These are phyloP conservation scores for Penicillium desertorum DNA, from an alignment of 495 filamentous ascomycete species.

Conservation along the genomic window DNA sequence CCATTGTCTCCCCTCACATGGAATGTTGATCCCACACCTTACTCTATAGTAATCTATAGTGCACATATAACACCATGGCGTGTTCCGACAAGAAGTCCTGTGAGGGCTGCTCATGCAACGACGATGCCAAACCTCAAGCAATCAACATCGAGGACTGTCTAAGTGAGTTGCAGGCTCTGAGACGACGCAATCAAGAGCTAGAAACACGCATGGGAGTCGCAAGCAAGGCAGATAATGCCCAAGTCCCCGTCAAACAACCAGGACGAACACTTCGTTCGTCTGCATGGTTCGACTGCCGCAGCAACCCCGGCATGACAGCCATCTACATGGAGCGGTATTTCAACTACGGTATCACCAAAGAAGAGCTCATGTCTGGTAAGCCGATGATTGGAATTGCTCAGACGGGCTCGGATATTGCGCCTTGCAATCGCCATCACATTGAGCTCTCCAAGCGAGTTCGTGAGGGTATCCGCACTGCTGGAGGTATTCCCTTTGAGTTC, in stretches of 20 bases:
- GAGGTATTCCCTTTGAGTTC: constrained; percentile 57
- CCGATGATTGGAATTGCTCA: constrained; percentile 60
- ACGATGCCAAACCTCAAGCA: constrained; percentile 19
- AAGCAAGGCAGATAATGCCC: constrained; percentile 4
- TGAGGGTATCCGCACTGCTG: constrained; percentile 53
- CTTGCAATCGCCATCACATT: constrained; percentile 55
- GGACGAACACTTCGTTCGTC: constrained; percentile 45
- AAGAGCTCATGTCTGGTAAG: constrained; percentile 54
- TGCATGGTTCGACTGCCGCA: constrained; percentile 48
- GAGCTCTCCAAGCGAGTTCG: constrained; percentile 54
- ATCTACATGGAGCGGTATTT: constrained; percentile 57
- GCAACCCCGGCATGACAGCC: constrained; percentile 51
- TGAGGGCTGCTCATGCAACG: constrained; percentile 41
- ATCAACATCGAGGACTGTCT: constrained; percentile 29
- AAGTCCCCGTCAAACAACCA: constrained; percentile 17
- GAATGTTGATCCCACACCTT: background rate
- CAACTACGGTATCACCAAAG: constrained; percentile 54
- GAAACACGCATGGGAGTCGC: constrained; percentile 24
- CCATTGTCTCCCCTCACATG: background rate
- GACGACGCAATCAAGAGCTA: constrained; percentile 29
- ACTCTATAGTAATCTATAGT: background rate
- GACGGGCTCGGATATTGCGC: constrained; percentile 54
- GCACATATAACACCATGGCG: constrained; percentile 27
- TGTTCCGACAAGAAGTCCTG: constrained; percentile 38
- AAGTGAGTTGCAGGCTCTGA: constrained; percentile 24